phyloP scores from a whole-genome alignment of 495 filamentous ascomycete species.

The Pseudoneurospora amorphoporcata region DNA sequence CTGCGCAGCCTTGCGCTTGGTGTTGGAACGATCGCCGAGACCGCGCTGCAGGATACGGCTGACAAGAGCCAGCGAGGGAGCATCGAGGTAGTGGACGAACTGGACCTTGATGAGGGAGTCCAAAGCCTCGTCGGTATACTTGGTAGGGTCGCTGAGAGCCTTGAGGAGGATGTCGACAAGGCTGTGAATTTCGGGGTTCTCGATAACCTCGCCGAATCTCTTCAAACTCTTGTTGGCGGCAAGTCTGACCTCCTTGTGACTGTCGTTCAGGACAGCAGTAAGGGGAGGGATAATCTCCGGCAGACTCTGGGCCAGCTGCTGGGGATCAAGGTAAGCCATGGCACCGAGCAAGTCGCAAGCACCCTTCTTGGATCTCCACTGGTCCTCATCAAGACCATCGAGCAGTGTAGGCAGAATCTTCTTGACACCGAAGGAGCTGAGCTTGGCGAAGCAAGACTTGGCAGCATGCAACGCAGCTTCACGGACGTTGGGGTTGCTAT shows the following conservation, averaged over 20 bases:
- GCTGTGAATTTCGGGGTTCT: slow-evolving; percentile 89
- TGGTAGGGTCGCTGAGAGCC: slow-evolving; percentile 93
- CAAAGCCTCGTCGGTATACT: slow-evolving; percentile 90
- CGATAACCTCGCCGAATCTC: slow-evolving; percentile 96
- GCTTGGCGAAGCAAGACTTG: slow-evolving; percentile 83
- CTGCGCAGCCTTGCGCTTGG: slow-evolving; percentile 89
- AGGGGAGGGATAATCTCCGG: slow-evolving; percentile 95
- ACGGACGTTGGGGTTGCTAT: slow-evolving; percentile 76
- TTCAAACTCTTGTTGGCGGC: slow-evolving; percentile 93
- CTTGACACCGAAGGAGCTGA: slow-evolving; percentile 95
- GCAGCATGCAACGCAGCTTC: slow-evolving; percentile 87
- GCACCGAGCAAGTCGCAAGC: slow-evolving; percentile 92
- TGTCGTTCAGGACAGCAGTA: slow-evolving; percentile 89
- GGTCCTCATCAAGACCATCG: slow-evolving; percentile 84
- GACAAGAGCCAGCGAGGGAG: slow-evolving; percentile 86
- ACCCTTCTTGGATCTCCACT: slow-evolving; percentile 97
- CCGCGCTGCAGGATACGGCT: slow-evolving; percentile 92
- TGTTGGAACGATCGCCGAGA: slow-evolving; percentile 78
- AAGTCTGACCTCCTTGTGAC: slow-evolving; percentile 87
- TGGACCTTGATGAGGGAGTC: slow-evolving; percentile 90
- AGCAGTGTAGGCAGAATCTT: slow-evolving; percentile 84
- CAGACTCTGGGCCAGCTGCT: slow-evolving; percentile 82
- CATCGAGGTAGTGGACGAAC: slow-evolving; percentile 93
- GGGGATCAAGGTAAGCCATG: slow-evolving; percentile 95
- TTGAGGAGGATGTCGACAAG: slow-evolving; percentile 86